Evolutionary conservation across 495 filamentous ascomycete species (phyloP).

Genomic region (Lindgomyces ingoldianus): DNA sequence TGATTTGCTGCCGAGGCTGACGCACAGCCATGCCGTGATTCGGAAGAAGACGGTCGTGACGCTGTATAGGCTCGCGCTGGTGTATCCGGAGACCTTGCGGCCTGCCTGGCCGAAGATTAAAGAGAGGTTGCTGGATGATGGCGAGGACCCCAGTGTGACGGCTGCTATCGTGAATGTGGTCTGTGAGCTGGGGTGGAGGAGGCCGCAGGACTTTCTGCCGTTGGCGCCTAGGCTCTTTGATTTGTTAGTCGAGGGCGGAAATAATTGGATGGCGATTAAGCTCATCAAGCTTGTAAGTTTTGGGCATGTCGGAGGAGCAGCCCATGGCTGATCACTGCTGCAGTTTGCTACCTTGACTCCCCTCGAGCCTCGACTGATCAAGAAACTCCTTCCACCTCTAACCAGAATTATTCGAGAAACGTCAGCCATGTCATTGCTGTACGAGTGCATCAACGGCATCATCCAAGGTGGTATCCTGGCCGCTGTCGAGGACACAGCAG

Average conservation of each 20-base stretch:
- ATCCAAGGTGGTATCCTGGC: conserved; percentile 94
- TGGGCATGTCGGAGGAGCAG: neutral
- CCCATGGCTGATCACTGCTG: neutral
- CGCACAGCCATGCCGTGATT: conserved; percentile 77
- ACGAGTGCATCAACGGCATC: conserved; percentile 98
- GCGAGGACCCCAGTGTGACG: conserved; percentile 89
- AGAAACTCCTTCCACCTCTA: conserved; percentile 91
- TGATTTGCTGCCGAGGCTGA: conserved; percentile 82
- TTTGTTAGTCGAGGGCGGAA: conserved; percentile 84
- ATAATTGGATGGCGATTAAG: conserved; percentile 99
- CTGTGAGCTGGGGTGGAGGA: conserved; percentile 91
- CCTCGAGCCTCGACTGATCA: conserved; percentile 83
- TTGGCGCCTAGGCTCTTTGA: conserved; percentile 90
- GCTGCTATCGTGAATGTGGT: conserved; percentile 95
- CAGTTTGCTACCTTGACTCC: conserved; percentile 95
- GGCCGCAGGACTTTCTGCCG: conserved; percentile 90
- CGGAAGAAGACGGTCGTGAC: conserved; percentile 95
- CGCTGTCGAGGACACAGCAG: conserved; percentile 69
- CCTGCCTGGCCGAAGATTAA: conserved; percentile 96
- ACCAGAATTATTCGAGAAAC: conserved; percentile 92
- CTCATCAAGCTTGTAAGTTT: conserved; percentile 88
- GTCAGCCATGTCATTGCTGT: conserved; percentile 91
- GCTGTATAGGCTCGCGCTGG: conserved; percentile 85
- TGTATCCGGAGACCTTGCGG: conserved; percentile 90
- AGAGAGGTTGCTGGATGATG: conserved; percentile 85